These are phyloP conservation scores for Chrysosporium queenslandicum DNA, from an alignment of 2,329 filamentous ascomycete species.

Conservation along the genomic window DNA sequence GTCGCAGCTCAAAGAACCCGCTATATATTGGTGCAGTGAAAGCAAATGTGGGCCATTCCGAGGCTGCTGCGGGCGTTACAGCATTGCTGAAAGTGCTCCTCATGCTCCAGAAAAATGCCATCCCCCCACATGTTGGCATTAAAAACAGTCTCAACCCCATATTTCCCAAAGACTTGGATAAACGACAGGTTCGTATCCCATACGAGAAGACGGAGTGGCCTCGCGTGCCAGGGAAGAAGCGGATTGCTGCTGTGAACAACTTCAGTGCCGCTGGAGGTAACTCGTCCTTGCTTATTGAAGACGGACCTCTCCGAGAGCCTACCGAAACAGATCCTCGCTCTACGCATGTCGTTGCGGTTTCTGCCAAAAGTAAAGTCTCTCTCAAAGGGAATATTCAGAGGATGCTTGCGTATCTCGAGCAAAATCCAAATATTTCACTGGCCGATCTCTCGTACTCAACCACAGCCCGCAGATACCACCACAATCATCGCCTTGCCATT, in stretches of 20 bases:
- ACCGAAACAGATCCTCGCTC: conserved; percentile 31
- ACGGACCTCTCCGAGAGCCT: conserved; percentile 17
- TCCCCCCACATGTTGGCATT: conserved; percentile 30
- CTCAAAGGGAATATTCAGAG: conserved; percentile 44
- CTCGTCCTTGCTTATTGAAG: conserved; percentile 41
- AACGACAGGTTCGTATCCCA: conserved; percentile 37
- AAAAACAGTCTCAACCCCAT: conserved; percentile 34
- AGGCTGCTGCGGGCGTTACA: conserved; percentile 47
- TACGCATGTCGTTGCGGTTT: conserved; percentile 47
- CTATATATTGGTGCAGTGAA: conserved; percentile 17
- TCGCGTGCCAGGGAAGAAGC: conserved; percentile 23
- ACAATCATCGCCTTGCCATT: conserved; percentile 28
- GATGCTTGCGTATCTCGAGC: conserved; percentile 44
- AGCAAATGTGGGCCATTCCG: conserved; percentile 31
- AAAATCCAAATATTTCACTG: conserved; percentile 34
- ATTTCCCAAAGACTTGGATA: conserved; percentile 36
- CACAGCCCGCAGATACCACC: conserved; percentile 53
- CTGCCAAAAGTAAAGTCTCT: conserved; percentile 42
- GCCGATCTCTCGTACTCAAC: conserved; percentile 52
- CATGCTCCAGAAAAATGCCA: conserved; percentile 30
- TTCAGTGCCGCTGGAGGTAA: conserved; percentile 63
- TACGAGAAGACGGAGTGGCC: conserved; percentile 39
- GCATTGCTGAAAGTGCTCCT: conserved; percentile 29
- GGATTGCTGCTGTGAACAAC: conserved; percentile 51
- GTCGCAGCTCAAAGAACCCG: conserved; percentile 23